Conservation (phyloP, 805 yeast species). For the Cyberlindnera petersonii region DNA sequence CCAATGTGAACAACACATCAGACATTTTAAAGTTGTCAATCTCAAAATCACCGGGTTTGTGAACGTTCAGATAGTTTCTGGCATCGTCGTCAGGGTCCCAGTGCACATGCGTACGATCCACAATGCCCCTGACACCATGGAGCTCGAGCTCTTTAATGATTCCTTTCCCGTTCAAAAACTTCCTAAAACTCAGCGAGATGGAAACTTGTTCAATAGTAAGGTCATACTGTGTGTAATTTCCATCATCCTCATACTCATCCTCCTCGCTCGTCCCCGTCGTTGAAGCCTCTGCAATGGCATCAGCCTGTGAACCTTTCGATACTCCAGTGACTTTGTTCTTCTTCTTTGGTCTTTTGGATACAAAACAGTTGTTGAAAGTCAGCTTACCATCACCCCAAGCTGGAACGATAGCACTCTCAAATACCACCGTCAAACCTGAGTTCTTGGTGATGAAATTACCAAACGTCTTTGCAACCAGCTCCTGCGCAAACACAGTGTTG, state of each 20-base stretch:
- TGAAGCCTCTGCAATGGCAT: constrained; percentile 53
- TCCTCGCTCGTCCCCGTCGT: constrained; percentile 9
- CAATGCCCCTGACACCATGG: constrained; percentile 85
- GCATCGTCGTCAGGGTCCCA: constrained; percentile 87
- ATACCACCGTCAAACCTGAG: constrained; percentile 76
- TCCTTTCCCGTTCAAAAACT: constrained; percentile 90
- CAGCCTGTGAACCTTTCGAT: constrained; percentile 68
- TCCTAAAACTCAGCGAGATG: constrained; percentile 72
- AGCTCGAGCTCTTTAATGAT: constrained; percentile 75
- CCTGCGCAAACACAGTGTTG: constrained; percentile 57
- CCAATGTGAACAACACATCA: constrained; percentile 77
- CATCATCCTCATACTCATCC: constrained; percentile 62
- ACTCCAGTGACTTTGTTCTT: constrained; percentile 39
- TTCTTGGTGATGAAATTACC: constrained; percentile 84
- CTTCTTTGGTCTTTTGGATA: constrained; percentile 74
- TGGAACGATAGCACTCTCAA: constrained; percentile 92
- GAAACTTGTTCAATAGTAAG: constrained; percentile 82
- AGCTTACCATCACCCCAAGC: constrained; percentile 89
- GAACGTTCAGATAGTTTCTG: constrained; percentile 66
- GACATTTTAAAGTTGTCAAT: constrained; percentile 77
- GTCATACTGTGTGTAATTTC: constrained; percentile 95
- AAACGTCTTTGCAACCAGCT: constrained; percentile 71
- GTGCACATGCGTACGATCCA: constrained; percentile 82
- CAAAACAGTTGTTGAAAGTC: constrained; percentile 77
- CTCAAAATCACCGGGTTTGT: constrained; percentile 89